Conservation (phyloP, 164 flowering plant species). For the Macadamia tetraphylla region DNA sequence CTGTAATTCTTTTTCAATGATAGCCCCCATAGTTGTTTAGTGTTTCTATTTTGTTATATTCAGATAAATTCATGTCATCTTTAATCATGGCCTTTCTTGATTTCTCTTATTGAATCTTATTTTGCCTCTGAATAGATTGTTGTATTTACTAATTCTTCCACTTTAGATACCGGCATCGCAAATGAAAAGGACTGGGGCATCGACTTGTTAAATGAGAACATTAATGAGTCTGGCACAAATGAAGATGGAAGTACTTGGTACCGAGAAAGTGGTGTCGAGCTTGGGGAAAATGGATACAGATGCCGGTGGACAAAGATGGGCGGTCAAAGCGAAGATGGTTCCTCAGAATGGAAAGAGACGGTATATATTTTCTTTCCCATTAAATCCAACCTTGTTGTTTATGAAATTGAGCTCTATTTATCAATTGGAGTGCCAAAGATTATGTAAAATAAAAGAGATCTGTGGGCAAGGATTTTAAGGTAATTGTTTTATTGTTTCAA, state of each 20-base stretch:
- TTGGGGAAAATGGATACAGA: constrained; percentile 84
- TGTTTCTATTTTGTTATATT: not conserved
- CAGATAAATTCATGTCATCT: not conserved
- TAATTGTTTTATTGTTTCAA: not conserved
- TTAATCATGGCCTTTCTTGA: not conserved
- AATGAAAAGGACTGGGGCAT: constrained; percentile 96
- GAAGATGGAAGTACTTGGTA: constrained; percentile 96
- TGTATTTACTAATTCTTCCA: not conserved
- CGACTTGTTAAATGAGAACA: constrained; percentile 59
- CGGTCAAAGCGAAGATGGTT: constrained; percentile 63
- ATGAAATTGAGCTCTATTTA: not conserved
- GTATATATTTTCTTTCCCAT: constrained; percentile 30
- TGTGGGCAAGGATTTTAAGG: not conserved
- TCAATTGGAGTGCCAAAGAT: not conserved
- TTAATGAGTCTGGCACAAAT: constrained; percentile 76
- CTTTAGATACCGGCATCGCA: constrained; percentile 91
- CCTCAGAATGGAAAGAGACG: constrained; percentile 92
- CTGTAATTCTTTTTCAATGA: not conserved
- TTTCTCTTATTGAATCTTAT: not conserved
- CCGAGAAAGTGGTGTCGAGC: constrained; percentile 79
- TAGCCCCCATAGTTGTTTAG: not conserved
- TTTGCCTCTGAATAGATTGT: no score
- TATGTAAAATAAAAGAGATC: not conserved
- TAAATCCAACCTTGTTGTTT: constrained; percentile 3
- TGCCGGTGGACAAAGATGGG: constrained; percentile 97